Conservation (phyloP, 164 flowering plant species). For the Aristolochia contorta region DNA sequence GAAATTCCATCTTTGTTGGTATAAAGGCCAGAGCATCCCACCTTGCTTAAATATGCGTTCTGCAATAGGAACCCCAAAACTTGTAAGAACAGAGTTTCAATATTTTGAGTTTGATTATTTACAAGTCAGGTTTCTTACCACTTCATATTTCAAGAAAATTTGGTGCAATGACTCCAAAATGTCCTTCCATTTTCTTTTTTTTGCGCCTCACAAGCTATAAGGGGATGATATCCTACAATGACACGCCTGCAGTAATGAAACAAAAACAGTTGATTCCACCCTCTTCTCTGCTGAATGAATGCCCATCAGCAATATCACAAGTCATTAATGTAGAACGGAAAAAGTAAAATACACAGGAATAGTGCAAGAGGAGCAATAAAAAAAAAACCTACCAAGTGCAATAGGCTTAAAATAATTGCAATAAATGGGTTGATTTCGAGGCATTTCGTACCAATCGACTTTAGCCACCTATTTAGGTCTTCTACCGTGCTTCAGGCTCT, state of each 20-base stretch:
- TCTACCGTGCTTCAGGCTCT: no score
- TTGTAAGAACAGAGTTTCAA: background rate
- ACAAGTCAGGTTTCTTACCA: constrained; percentile 30
- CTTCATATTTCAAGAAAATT: constrained; percentile 33
- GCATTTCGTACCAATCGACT: no score
- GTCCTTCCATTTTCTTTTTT: constrained; percentile 10
- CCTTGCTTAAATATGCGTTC: constrained; percentile 52
- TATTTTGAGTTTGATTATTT: no score
- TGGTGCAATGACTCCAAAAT: constrained; percentile 25
- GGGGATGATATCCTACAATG: constrained; percentile 41
- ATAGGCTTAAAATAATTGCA: no score
- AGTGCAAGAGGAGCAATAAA: background rate
- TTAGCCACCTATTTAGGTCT: no score
- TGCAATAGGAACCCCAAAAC: constrained; percentile 10
- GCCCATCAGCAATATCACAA: background rate
- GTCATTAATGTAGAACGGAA: background rate
- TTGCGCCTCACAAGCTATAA: constrained; percentile 23
- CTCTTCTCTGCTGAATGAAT: background rate
- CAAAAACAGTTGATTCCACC: background rate
- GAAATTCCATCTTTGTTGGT: constrained; percentile 18
- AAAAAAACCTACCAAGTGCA: no score
- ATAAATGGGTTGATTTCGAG: no score
- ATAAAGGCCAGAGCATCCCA: constrained; percentile 23
- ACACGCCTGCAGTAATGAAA: constrained; percentile 39
- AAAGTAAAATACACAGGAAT: background rate